These are phyloP conservation scores for Pholiota microspora DNA, from an alignment of 768 basidiomycete genomes.

Conservation along the genomic window DNA sequence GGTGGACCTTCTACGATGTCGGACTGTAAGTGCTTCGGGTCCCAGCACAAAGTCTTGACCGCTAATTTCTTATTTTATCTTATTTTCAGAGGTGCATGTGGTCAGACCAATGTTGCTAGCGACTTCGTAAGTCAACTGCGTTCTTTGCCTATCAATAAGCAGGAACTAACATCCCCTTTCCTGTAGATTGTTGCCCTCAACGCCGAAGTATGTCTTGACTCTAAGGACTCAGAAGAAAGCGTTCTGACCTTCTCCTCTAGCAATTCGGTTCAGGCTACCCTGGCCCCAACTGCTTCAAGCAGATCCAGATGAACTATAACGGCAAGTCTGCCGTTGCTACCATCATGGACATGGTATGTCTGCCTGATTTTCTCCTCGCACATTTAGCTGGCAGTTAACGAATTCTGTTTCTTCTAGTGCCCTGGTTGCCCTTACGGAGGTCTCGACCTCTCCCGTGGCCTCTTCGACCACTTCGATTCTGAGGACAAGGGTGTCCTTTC, in stretches of 20 bases:
- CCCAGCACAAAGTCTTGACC: neutral
- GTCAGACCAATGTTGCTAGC: slow-evolving; percentile 20
- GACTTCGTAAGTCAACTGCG: slow-evolving; percentile 30
- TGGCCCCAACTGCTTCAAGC: slow-evolving; percentile 49
- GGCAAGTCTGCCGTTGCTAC: slow-evolving; percentile 58
- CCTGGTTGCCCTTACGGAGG: slow-evolving; percentile 63
- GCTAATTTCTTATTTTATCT: neutral
- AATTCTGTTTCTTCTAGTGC: slow-evolving; percentile 41
- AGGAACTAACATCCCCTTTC: neutral
- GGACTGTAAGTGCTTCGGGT: slow-evolving; percentile 22
- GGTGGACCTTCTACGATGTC: slow-evolving; percentile 31
- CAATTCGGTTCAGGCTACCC: slow-evolving; percentile 20
- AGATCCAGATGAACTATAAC: slow-evolving; percentile 56
- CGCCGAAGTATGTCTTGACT: neutral
- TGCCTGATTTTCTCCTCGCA: no score
- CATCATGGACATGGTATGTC: slow-evolving; percentile 62
- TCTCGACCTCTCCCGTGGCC: slow-evolving; percentile 64
- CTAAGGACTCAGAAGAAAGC: neutral
- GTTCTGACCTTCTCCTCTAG: neutral
- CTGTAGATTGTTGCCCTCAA: slow-evolving; percentile 31
- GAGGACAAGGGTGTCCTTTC: slow-evolving; percentile 51
- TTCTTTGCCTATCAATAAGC: neutral
- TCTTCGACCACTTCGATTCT: slow-evolving; percentile 61
- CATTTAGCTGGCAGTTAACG: neutral
- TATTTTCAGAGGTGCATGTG: slow-evolving; percentile 28